These are phyloP conservation scores for Verticillium alfalfae DNA, from an alignment of 2,329 filamentous ascomycete species.

Conservation along the genomic window DNA sequence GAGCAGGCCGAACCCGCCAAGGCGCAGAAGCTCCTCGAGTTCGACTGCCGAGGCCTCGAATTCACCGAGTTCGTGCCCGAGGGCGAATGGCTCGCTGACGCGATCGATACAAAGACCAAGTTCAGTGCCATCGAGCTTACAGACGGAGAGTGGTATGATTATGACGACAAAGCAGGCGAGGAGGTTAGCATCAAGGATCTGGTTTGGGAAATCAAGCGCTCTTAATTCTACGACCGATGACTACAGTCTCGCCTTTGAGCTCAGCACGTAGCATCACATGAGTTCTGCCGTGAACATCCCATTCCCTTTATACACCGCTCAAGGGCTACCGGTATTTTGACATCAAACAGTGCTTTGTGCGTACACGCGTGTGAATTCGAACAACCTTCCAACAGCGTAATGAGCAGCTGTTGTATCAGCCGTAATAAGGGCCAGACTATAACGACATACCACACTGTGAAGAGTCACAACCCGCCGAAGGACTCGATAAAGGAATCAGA, in stretches of 20 bases:
- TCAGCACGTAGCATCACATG: background rate
- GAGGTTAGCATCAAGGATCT: slow-evolving; percentile 91
- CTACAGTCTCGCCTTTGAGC: background rate
- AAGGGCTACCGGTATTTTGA: too few species aligned
- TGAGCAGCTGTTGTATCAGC: too few species aligned
- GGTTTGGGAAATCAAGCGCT: slow-evolving; percentile 76
- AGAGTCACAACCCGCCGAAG: too few species aligned
- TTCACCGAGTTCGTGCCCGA: slow-evolving; percentile 89
- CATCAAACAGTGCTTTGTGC: too few species aligned
- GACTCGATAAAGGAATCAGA: too few species aligned
- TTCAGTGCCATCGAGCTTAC: slow-evolving; percentile 76
- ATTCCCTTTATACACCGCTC: too few species aligned
- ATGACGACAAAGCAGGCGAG: slow-evolving; percentile 87
- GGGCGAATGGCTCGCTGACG: slow-evolving; percentile 88
- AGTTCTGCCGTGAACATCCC: too few species aligned
- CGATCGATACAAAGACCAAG: slow-evolving; percentile 71
- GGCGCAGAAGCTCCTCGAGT: slow-evolving; percentile 73
- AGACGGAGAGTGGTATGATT: slow-evolving; percentile 97
- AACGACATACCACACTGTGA: too few species aligned
- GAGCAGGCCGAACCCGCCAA: slow-evolving; percentile 67
- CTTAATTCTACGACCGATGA: slow-evolving; percentile 36
- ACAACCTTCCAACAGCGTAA: too few species aligned
- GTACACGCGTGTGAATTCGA: too few species aligned
- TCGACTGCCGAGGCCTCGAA: slow-evolving; percentile 91
- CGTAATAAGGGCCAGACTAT: too few species aligned